Evolutionary conservation across 139 green algal genomes (phyloP).

Genomic region (Astrephomene gubernaculifera): DNA sequence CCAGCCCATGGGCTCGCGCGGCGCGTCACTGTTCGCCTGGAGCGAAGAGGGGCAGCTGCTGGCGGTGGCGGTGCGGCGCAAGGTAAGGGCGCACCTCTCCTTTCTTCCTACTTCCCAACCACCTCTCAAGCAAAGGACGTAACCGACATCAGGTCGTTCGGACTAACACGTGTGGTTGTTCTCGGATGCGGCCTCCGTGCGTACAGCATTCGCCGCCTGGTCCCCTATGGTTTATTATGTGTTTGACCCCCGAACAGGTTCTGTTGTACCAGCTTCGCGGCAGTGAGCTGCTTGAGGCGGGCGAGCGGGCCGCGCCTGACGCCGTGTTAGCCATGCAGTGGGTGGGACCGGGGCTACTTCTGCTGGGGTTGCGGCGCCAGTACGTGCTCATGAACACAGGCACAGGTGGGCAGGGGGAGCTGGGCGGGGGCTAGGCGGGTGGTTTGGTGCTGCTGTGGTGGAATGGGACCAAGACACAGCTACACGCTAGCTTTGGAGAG

Average conservation of each 20-base stretch:
- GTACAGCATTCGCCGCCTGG: not conserved
- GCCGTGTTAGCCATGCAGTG: slow-evolving; percentile 8
- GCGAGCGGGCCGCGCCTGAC: slow-evolving; percentile 5
- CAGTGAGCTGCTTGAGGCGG: slow-evolving; percentile 21
- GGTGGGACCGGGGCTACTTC: not conserved
- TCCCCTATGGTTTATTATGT: not conserved
- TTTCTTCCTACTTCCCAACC: no score
- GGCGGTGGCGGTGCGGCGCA: slow-evolving; percentile 33
- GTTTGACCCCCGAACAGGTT: no score
- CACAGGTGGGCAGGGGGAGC: not conserved
- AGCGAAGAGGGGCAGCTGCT: slow-evolving; percentile 8
- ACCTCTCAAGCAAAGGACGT: no score
- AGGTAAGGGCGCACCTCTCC: no score
- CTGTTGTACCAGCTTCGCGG: slow-evolving; percentile 37
- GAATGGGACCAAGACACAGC: no score
- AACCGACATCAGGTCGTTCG: no score
- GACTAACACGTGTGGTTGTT: no score
- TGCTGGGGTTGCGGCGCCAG: slow-evolving; percentile 3
- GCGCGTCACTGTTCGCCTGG: slow-evolving; percentile 27
- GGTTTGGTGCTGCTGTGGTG: no score
- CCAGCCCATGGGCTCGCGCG: slow-evolving; percentile 24
- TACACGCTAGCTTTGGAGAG: no score
- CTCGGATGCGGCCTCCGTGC: no score
- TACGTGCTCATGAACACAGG: slow-evolving; percentile 26
- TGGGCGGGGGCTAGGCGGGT: no score